phyloP scores from a whole-genome alignment of 371 early-diverging fungal genomes.

The Syncephalastrum monosporum region DNA sequence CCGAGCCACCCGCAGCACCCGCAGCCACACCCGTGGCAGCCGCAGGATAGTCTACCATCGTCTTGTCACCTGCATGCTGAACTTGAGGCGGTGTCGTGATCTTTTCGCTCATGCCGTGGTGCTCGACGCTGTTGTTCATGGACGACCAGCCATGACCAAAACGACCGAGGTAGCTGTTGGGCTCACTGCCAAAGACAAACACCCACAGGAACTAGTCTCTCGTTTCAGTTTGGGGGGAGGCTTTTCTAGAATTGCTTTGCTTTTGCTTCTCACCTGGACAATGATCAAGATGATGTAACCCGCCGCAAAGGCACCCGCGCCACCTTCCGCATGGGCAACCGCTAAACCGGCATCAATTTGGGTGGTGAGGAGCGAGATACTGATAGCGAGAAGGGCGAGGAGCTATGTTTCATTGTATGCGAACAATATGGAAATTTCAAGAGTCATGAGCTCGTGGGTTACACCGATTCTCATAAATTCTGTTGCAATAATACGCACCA shows the following conservation, averaged over 20 bases:
- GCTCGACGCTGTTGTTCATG: slow-evolving; percentile 18
- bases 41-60: slow-evolving; percentile 16
- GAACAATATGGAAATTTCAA: slow-evolving; percentile 2
- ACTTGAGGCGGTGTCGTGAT: slow-evolving; percentile 1
- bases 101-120: slow-evolving; percentile 11
- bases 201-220: slow-evolving; percentile 39
- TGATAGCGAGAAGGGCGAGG: slow-evolving; percentile 40
- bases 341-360: slow-evolving; percentile 31
- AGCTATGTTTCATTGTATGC: slow-evolving; percentile 19
- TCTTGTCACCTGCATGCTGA: slow-evolving; percentile 28
- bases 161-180: slow-evolving; percentile 32
- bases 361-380: slow-evolving; percentile 29
- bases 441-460: slow-evolving; percentile 9
- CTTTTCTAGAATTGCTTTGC: too few relatives aligned
- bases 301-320: slow-evolving; percentile 33
- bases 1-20: not conserved
- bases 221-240: not conserved
- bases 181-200: slow-evolving; percentile 45
- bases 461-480: slow-evolving; percentile 2
- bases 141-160: slow-evolving; percentile 23
- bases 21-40: slow-evolving; percentile 3
- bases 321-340: slow-evolving; percentile 1
- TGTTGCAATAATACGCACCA: slow-evolving; percentile 24
- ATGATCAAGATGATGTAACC: slow-evolving; percentile 44
- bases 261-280: slow-evolving; percentile 27